Evolutionary conservation across 345 rosid species (phyloP).

Genomic region (Eucalyptus regnans): DNA sequence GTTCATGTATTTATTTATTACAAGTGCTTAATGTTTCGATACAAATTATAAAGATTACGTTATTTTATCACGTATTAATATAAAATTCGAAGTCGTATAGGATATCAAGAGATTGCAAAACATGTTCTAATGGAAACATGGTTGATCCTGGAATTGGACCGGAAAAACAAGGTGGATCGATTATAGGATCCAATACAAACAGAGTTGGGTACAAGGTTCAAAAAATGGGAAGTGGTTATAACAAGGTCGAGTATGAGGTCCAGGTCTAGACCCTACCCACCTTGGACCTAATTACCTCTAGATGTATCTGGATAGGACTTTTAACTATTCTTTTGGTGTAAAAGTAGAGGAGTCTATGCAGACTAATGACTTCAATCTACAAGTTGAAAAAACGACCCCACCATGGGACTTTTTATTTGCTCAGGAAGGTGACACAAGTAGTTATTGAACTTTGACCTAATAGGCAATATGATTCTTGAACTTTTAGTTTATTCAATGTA

Average conservation of each 20-base stretch:
- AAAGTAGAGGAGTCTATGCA: fast-evolving
- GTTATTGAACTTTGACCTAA: fast-evolving
- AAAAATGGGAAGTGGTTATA: too few relatives aligned
- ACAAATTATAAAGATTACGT: too few relatives aligned
- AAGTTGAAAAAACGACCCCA: neutral
- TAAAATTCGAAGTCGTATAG: too few relatives aligned
- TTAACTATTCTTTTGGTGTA: neutral
- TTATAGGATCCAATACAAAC: too few relatives aligned
- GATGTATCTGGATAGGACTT: neutral
- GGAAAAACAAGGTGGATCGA: fast-evolving
- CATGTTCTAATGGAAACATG: fast-evolving
- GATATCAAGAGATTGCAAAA: too few relatives aligned
- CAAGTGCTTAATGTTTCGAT: too few relatives aligned
- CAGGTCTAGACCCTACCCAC: too few relatives aligned
- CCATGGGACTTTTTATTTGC: neutral
- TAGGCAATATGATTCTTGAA: fast-evolving
- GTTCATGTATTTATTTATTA: too few relatives aligned
- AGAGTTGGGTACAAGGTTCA: too few relatives aligned
- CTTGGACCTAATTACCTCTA: too few relatives aligned
- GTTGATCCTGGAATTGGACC: fast-evolving
- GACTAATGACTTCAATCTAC: fast-evolving
- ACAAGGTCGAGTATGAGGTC: too few relatives aligned
- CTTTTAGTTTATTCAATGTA: fast-evolving
- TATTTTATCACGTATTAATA: too few relatives aligned
- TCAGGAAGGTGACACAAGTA: fast-evolving